phyloP scores from a whole-genome alignment of 345 rosid species.

The Populus euphratica region DNA sequence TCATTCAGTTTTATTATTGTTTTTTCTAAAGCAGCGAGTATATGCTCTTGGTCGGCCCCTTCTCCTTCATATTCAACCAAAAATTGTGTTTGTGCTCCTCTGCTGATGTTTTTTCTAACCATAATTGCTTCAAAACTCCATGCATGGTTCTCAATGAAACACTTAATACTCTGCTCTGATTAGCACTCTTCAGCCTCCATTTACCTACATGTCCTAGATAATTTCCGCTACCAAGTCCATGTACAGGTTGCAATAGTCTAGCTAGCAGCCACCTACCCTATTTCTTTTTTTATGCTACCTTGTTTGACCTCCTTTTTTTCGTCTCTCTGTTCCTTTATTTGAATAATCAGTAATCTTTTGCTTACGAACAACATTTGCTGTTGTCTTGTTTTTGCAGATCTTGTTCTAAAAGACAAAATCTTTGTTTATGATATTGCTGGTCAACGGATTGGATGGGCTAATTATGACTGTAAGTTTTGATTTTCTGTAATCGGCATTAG shows the following conservation, averaged over 20 bases:
- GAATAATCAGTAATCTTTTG: not conserved
- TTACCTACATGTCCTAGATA: not conserved
- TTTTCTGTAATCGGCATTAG: not conserved
- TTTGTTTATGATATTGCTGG: slow-evolving; percentile 74
- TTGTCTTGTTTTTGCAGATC: slow-evolving; percentile 47
- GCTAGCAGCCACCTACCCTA: not conserved
- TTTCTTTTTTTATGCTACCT: not conserved
- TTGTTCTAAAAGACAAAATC: slow-evolving; percentile 82
- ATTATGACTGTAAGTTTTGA: slow-evolving; percentile 70
- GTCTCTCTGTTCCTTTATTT: not conserved
- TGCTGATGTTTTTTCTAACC: not conserved
- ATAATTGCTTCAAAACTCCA: not conserved
- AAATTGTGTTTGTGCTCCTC: not conserved
- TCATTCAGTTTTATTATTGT: not conserved
- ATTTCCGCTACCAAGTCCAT: not conserved
- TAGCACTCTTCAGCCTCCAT: not conserved
- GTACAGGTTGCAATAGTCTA: not conserved
- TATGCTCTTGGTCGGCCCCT: not conserved
- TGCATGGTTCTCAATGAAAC: not conserved
- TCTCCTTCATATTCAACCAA: not conserved
- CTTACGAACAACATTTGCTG: not conserved
- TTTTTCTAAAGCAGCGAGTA: not conserved
- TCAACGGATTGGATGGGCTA: slow-evolving; percentile 85
- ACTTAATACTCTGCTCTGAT: not conserved
- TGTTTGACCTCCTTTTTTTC: not conserved